Evolutionary conservation across 768 basidiomycete species (phyloP).

Genomic region (Naganishia kalamii): DNA sequence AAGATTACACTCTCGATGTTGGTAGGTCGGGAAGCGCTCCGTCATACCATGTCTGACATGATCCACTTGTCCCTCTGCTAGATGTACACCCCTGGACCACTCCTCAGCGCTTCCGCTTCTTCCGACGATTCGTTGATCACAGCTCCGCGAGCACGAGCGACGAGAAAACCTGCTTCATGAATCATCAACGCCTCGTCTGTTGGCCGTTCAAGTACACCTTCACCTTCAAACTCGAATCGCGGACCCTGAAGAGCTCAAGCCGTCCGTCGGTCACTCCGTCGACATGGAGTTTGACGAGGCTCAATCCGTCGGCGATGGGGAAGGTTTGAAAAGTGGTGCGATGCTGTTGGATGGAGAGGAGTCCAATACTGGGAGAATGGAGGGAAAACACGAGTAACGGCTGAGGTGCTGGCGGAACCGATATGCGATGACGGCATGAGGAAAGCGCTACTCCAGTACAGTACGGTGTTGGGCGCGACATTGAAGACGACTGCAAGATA

Average conservation of each 20-base stretch:
- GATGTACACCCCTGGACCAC: conserved; percentile 1
- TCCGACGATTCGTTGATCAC: neutral
- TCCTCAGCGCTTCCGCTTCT: conserved; percentile 4
- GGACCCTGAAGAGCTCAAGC: neutral
- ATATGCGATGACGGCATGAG: no score
- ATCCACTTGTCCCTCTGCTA: neutral
- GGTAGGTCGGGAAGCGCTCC: neutral
- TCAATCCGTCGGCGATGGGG: no score
- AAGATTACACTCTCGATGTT: neutral
- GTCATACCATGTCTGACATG: neutral
- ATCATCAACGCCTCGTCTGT: conserved; percentile 9
- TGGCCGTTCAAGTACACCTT: conserved; percentile 13
- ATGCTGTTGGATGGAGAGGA: no score
- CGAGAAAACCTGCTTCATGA: neutral
- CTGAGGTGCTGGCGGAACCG: no score
- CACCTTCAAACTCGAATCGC: neutral
- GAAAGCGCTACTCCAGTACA: no score
- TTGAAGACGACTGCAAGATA: no score
- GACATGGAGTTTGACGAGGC: no score
- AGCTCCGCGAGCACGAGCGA: neutral
- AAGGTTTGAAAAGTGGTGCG: no score
- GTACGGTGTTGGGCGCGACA: no score
- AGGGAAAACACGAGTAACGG: no score
- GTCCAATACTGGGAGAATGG: no score
- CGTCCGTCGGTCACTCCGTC: no score